Percentiles rank a stretch among this genome's conserved stretches.
These are phyloP conservation scores for Xylaria hypoxylon DNA, from an alignment of 2,329 filamentous ascomycete genomes.

Conservation along the genomic window DNA sequence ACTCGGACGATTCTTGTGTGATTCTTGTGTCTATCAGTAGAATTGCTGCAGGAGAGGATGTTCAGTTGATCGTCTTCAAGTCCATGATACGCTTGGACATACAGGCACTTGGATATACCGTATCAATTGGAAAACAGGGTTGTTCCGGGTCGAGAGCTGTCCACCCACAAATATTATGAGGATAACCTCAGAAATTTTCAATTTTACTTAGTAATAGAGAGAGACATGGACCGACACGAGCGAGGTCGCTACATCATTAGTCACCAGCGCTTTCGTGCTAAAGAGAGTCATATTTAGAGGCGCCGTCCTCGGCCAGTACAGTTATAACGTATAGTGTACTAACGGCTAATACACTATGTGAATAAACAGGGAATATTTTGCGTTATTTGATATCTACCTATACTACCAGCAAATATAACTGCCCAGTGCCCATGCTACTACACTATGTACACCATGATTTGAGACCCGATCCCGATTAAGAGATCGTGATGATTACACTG, in stretches of 20 bases:
- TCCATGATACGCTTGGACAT: no score
- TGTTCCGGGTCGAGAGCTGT: background rate
- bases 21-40: no score
- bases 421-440: background rate
- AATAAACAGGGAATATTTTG: constrained; percentile 8
- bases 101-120: no score
- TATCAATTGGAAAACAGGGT: background rate
- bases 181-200: background rate
- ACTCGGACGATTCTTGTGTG: no score
- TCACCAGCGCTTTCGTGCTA: background rate
- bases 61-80: no score
- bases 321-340: constrained; percentile 4
- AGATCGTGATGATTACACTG: constrained; percentile 10
- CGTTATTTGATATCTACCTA: constrained; percentile 15
- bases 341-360: background rate
- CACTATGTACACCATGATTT: background rate
- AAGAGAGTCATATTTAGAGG: constrained; percentile 7
- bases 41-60: no score
- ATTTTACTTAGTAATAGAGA: constrained; percentile 5
- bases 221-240: background rate
- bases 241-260: constrained; percentile 14
- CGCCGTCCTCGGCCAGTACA: constrained; percentile 15
- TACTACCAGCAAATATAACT: no score
- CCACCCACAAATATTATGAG: background rate
- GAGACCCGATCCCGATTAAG: constrained; percentile 4